These are phyloP conservation scores for Arctostaphylos glauca DNA, from an alignment of 148 eudicot species.

Conservation along the genomic window DNA sequence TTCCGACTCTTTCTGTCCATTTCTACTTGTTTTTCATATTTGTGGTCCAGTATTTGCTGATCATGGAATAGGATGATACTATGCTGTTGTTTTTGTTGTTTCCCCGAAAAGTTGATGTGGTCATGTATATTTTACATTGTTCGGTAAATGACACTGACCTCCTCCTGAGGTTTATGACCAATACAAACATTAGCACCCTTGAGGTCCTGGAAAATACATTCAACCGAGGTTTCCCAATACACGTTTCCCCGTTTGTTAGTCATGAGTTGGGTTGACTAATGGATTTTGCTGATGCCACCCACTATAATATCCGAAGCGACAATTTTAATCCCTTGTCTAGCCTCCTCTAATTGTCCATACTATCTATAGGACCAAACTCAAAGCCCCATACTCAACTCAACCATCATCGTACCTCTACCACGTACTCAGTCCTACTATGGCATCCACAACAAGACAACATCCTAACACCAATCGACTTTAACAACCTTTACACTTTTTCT, in stretches of 20 bases:
- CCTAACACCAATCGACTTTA: too few species aligned
- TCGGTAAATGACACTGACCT: background rate
- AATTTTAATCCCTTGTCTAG: background rate
- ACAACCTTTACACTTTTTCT: too few species aligned
- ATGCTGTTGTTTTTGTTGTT: background rate
- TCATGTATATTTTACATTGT: background rate
- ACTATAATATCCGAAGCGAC: background rate
- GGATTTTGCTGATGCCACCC: background rate
- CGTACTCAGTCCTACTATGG: too few species aligned
- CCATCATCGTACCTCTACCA: too few species aligned
- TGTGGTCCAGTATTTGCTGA: background rate
- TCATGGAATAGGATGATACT: background rate
- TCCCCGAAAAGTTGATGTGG: background rate
- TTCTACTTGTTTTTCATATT: background rate
- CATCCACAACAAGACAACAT: too few species aligned
- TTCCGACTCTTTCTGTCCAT: slow-evolving; percentile 6
- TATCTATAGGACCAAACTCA: background rate
- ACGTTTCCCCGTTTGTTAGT: background rate
- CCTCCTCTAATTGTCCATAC: background rate
- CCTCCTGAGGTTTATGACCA: background rate
- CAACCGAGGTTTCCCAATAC: background rate
- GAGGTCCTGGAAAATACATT: background rate
- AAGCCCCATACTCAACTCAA: background rate
- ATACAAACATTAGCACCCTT: background rate
- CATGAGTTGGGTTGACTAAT: background rate